These are phyloP conservation scores for Phytophthora pinifolia DNA, from an alignment of 352 stramenopile genomes.

Conservation along the genomic window DNA sequence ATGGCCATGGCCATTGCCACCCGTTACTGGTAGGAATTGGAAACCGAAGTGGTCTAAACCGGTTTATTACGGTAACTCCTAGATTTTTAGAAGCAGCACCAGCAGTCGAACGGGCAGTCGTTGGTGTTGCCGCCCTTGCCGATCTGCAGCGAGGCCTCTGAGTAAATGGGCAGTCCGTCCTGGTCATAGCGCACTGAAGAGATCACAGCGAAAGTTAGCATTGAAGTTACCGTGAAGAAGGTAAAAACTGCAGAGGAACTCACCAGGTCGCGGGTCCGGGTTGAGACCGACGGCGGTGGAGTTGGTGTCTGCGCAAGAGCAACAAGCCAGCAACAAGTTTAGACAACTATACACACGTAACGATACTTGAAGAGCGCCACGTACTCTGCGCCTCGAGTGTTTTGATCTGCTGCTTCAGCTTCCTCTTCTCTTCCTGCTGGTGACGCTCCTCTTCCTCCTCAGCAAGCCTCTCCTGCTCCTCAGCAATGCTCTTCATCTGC, in stretches of 20 bases:
- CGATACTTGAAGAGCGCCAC: slow-evolving; percentile 8
- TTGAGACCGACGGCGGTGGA: slow-evolving; percentile 63
- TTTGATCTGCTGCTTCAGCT: slow-evolving; percentile 78
- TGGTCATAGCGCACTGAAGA: slow-evolving; percentile 79
- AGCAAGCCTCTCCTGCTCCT: slow-evolving; percentile 54
- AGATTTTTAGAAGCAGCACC: slow-evolving; percentile 85
- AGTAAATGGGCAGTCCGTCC: slow-evolving; percentile 87
- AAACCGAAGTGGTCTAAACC: slow-evolving; percentile 12
- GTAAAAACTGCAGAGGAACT: background rate
- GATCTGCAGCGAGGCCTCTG: slow-evolving; percentile 80
- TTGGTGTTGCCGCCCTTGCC: slow-evolving; percentile 79
- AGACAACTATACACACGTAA: slow-evolving; percentile 1
- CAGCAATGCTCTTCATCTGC: slow-evolving; percentile 56
- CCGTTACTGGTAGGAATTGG: slow-evolving; percentile 13
- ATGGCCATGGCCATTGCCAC: slow-evolving; percentile 4
- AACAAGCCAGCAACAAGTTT: background rate
- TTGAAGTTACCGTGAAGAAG: background rate
- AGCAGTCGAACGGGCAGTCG: slow-evolving; percentile 91
- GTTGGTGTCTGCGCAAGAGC: slow-evolving; percentile 66
- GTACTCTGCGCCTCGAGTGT: slow-evolving; percentile 78
- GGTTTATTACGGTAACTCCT: slow-evolving; percentile 1
- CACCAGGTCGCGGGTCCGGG: slow-evolving; percentile 76
- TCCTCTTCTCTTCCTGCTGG: slow-evolving; percentile 62
- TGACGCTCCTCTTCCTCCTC: slow-evolving; percentile 42
- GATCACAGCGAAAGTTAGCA: slow-evolving; percentile 8